Conservation (phyloP, 768 basidiomycete genomes). For the Tulasnella sp. region DNA sequence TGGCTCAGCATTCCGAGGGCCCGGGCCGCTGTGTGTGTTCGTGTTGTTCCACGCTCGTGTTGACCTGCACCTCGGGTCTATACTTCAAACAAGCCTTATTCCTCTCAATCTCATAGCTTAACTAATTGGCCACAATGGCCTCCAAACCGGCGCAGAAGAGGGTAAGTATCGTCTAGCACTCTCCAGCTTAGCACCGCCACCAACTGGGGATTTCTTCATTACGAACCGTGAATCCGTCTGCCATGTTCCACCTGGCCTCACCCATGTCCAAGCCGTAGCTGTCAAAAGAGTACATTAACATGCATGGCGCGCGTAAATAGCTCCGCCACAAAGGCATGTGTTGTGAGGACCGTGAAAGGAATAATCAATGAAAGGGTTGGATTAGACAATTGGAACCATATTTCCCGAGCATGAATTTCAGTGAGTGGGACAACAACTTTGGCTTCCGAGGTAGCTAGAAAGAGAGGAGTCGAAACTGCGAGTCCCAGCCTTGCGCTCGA, state of each 20-base stretch:
- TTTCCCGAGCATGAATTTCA: background rate
- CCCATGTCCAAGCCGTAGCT: constrained; percentile 40
- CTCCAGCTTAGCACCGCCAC: background rate
- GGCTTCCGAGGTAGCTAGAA: background rate
- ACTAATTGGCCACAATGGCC: constrained; percentile 45
- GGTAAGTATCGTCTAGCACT: constrained; percentile 35
- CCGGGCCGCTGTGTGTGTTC: no score
- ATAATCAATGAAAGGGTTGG: no score
- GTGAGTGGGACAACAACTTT: background rate
- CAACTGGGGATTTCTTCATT: background rate
- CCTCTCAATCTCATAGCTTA: no score
- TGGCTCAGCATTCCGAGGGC: no score
- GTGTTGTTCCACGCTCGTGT: no score
- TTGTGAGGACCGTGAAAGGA: background rate
- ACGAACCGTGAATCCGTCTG: no score
- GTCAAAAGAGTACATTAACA: constrained; percentile 78
- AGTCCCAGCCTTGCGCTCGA: background rate
- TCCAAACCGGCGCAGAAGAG: constrained; percentile 82
- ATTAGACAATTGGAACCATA: background rate
- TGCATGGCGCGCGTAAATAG: constrained; percentile 57
- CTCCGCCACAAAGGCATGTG: background rate
- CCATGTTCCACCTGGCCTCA: constrained; percentile 22
- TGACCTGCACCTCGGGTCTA: no score
- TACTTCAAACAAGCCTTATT: no score
- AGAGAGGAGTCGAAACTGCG: background rate